Conservation (phyloP, 495 filamentous ascomycete genomes). For the Penicillium ochrochloron region DNA sequence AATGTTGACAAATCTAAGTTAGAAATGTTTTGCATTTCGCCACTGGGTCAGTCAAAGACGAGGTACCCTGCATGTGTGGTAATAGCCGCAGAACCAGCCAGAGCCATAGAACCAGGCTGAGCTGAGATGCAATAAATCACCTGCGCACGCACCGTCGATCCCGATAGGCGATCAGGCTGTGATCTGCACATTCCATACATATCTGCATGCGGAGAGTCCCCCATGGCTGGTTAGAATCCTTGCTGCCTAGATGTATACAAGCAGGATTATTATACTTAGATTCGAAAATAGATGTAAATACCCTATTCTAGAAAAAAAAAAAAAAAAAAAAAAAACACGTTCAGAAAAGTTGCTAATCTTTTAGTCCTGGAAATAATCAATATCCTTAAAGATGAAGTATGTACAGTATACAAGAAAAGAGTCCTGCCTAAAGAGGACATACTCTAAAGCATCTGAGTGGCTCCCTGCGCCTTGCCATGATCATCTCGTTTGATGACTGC, state of each 20-base stretch:
- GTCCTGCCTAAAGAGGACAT: conserved; percentile 12
- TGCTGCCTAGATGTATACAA: conserved; percentile 15
- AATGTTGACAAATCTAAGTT: background rate
- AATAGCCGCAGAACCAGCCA: conserved; percentile 26
- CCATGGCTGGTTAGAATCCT: conserved; percentile 10
- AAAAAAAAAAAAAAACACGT: background rate
- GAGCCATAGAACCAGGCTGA: conserved; percentile 29
- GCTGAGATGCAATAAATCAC: conserved; percentile 36
- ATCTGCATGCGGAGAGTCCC: background rate
- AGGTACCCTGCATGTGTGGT: conserved; percentile 22
- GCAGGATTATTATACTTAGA: background rate
- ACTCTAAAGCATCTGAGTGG: conserved; percentile 16
- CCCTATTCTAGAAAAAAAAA: background rate
- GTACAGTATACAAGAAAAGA: background rate
- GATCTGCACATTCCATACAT: conserved; percentile 25
- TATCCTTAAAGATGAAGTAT: background rate
- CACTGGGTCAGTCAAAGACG: background rate
- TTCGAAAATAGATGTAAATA: background rate
- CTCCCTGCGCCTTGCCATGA: conserved; percentile 23
- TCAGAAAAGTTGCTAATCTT: background rate
- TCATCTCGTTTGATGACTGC: conserved; percentile 12
- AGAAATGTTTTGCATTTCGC: background rate
- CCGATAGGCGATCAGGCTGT: conserved; percentile 12
- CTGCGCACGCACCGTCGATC: conserved; percentile 34
- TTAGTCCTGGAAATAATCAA: background rate